Percentiles rank a stretch among this genome's conserved stretches.
Conservation (phyloP, 164 flowering plant genomes). For the Macadamia tetraphylla region DNA sequence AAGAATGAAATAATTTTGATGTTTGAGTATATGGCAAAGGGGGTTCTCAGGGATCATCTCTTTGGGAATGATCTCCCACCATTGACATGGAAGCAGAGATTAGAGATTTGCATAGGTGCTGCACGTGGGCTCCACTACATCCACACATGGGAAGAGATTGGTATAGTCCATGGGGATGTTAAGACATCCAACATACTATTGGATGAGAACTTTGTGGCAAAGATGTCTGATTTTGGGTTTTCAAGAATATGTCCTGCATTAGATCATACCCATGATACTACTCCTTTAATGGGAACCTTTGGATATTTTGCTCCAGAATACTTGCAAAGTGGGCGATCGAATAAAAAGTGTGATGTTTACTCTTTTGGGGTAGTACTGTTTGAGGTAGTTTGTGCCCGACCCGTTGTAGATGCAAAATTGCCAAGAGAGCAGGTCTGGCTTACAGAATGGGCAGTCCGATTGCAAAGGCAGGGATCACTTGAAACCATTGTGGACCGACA, state of each 20-base stretch:
- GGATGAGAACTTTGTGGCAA: constrained; percentile 42
- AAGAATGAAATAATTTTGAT: constrained; percentile 68
- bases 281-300: constrained; percentile 71
- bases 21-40: constrained; percentile 76
- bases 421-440: constrained; percentile 30
- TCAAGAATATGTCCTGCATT: constrained; percentile 59
- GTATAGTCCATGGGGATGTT: constrained; percentile 47
- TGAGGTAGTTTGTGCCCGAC: constrained; percentile 62
- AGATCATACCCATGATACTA: constrained; percentile 68
- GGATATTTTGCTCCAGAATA: constrained; percentile 80
- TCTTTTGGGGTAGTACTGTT: constrained; percentile 71
- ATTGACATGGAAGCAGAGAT: constrained; percentile 55
- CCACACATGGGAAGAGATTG: constrained; percentile 61
- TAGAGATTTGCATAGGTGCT: constrained; percentile 34
- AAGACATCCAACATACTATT: too few relatives aligned
- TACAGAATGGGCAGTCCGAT: constrained; percentile 65
- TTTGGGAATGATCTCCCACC: constrained; percentile 53
- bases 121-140: constrained; percentile 51
- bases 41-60: constrained; percentile 62
- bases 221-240: constrained; percentile 69
- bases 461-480: constrained; percentile 49
- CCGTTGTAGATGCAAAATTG: constrained; percentile 49
- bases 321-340: constrained; percentile 55
- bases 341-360: constrained; percentile 69
- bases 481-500: constrained; percentile 46